Percentiles rank a stretch among this genome's conserved stretches.
Conservation (phyloP, 441 rosid genomes). For the Sinapis alba region DNA sequence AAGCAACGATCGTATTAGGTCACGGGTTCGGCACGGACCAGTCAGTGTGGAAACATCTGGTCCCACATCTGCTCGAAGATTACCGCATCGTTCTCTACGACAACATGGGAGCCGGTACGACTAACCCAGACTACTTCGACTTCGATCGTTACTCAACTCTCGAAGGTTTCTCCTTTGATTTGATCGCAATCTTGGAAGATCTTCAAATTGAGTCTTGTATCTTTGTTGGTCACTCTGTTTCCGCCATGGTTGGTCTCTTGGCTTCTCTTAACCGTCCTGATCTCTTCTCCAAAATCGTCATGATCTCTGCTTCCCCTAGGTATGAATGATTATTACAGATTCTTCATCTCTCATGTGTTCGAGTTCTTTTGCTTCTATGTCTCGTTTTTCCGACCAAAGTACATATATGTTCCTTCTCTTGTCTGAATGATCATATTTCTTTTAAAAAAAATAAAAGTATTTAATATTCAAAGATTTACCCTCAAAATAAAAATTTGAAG, state of each 20-base stretch:
- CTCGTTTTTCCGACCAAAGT: not conserved
- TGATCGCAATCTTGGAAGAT: slow-evolving; percentile 82
- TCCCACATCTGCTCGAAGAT: slow-evolving; percentile 79
- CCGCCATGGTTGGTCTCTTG: slow-evolving; percentile 74
- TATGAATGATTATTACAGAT: slow-evolving; percentile 17
- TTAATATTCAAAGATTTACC: not conserved
- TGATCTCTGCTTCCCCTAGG: slow-evolving; percentile 86
- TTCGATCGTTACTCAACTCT: slow-evolving; percentile 72
- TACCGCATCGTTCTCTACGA: slow-evolving; percentile 75
- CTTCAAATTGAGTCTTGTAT: slow-evolving; percentile 59
- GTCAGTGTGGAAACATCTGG: slow-evolving; percentile 89
- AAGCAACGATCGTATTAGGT: slow-evolving; percentile 59
- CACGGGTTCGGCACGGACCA: slow-evolving; percentile 98
- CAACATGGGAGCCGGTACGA: slow-evolving; percentile 95
- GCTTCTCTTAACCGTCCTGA: slow-evolving; percentile 89
- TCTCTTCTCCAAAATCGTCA: slow-evolving; percentile 74
- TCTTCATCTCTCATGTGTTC: not conserved
- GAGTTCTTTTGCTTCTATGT: not conserved
- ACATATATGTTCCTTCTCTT: not conserved
- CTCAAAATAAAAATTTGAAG: not conserved
- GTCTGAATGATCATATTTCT: not conserved
- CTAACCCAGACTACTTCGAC: slow-evolving; percentile 88
- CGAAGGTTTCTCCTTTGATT: slow-evolving; percentile 79
- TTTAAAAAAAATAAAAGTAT: too few species aligned
- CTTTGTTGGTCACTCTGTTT: slow-evolving; percentile 89